Evolutionary conservation across 2,329 filamentous ascomycete genomes (phyloP), one percentile per base, ranked within the genome.

Genomic region (Shiraia bambusicola): DNA sequence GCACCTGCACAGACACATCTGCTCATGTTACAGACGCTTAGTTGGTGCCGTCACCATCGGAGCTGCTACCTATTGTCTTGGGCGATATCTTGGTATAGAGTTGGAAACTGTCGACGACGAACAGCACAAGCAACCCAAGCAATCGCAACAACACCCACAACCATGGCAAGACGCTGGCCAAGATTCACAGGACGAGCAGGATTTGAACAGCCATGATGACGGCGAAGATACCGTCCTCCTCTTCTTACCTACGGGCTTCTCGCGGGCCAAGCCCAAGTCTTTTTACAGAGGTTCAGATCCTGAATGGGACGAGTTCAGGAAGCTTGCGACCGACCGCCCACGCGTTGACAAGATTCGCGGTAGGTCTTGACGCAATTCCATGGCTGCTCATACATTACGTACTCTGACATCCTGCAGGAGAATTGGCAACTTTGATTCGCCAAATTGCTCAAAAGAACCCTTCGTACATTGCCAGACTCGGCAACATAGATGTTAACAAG

Each of bases 271-370:
- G 11, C 70, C 68, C 3, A 54, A 59, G 26, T 67, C 61, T 3
- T 76, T 63, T 43, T 78, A 76, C 61, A 73, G 68, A 52, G 73
- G 72, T 16, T 72, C 69, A n/a, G 76, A 78, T 64, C 74, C 75
- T 3, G 76, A 78, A 49, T 78, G 75, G 76, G 71, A 76, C 53
- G 73, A 73, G 38, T 78, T 76, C 40, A 59, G 70, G 32, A 71
- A 69, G 36, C 50, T 78, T 12, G 65, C 72, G 6, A 66, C 63
- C n/a, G 72, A 79, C 50, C 60, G 61, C 17, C 35, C 64, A 22
- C 61, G 69, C 40, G 58, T 70, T 13, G 58, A 66, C 28, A 67
- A 64, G 29, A 67, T 76, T 40, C 65, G 69, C 43, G 43, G 67
- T 68, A 50, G 31, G 56, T n/a, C 36, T 4, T 32, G 13, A 16